Evolutionary conservation across 2,329 filamentous ascomycete species (phyloP), one percentile per base, ranked within the genome.

Genomic region (Leptodontidium sp.): DNA sequence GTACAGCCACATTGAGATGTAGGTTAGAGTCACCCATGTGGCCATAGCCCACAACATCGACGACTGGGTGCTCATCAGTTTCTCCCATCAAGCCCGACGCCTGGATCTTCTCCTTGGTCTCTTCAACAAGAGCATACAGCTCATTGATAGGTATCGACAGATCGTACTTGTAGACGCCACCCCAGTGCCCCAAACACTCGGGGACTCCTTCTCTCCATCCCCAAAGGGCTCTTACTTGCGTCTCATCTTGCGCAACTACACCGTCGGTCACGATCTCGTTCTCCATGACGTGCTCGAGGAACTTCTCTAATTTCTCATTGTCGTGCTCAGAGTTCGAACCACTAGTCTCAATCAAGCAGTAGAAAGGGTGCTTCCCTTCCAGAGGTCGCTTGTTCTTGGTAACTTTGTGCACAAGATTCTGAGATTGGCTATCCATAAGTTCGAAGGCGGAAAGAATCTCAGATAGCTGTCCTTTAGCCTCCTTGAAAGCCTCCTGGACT

Each of bases 371-470:
- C 47, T 94, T 89, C 65, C 86, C 89, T 74, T 97, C 94, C 2
- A 99, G 85, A 0, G 96, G 96, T 67, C 89, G 86, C 77, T 91
- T 93, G 77, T 91, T 92, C 32, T 90, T 89, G 12, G 91, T 93
- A 45, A 94, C 91, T 65, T 86, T 83, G 66, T 89, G 85, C 49
- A 97, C 93, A 49, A 97, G 83, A 70, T 89, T 84, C 81, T 98
- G 96, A 71, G 90, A 95, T 71, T 89, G 85, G 21, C 88, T 89
- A 75, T 99, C 96, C 95, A 99, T 99, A 72, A 99, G 86, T 83
- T 99, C 96, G 78, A 99, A 99, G 0, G 96, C 96, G 2, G 95
- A 98, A 4, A 99, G 86, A 75, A 99, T 98, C 82, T 99, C 96
- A 0, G 92, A 93, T 0, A 99, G 88, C 79, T 97, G 93, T 49